phyloP scores from a whole-genome alignment of 768 basidiomycete species.

The Mrakia gelida region DNA sequence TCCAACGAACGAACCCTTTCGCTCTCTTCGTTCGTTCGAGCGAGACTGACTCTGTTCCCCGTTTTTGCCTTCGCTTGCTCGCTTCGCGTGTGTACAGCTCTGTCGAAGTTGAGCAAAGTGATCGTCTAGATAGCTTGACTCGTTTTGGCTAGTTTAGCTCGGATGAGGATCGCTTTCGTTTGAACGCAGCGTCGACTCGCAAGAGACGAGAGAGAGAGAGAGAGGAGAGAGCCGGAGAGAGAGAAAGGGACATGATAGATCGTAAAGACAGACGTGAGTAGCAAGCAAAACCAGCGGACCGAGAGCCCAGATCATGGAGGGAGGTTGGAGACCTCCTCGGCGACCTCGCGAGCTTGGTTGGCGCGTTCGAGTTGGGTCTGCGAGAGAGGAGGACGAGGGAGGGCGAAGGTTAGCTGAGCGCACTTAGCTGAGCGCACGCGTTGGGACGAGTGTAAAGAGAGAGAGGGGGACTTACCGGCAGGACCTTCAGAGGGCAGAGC shows the following conservation, averaged over 20 bases:
- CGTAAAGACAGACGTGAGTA: not conserved
- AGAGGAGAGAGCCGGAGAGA: not conserved
- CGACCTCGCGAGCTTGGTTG: constrained; percentile 10
- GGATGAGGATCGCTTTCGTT: not conserved
- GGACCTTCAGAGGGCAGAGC: too few species aligned
- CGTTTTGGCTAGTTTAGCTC: not conserved
- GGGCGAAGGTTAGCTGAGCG: too few species aligned
- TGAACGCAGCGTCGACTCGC: not conserved
- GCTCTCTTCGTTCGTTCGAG: not conserved
- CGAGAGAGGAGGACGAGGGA: not conserved
- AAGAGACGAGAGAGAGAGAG: not conserved
- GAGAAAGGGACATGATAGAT: constrained; percentile 7
- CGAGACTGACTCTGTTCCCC: not conserved
- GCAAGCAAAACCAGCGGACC: not conserved
- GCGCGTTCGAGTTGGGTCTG: constrained; percentile 26
- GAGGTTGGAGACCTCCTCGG: constrained; percentile 8
- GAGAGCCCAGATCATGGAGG: not conserved
- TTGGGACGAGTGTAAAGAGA: too few species aligned
- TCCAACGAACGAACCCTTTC: not conserved
- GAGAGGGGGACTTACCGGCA: not conserved
- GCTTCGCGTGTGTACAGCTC: not conserved
- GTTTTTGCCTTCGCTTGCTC: not conserved
- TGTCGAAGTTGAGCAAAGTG: constrained; percentile 30
- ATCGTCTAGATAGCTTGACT: constrained; percentile 16
- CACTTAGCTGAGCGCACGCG: too few species aligned